Evolutionary conservation across 768 basidiomycete species (phyloP).

Genomic region (Xerocomellus amylosporus): DNA sequence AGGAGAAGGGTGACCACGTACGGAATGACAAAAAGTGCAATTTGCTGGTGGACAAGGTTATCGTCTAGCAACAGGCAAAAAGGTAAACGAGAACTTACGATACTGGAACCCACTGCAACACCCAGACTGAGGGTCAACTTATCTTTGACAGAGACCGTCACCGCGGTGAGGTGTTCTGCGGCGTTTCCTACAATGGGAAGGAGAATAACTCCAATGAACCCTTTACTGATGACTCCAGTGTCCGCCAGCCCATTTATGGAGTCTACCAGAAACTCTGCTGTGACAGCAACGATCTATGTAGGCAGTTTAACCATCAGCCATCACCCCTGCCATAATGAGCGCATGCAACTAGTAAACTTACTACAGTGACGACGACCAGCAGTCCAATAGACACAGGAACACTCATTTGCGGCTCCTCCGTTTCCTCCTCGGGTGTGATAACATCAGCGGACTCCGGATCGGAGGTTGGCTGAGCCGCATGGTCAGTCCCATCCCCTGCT

Average conservation of each 20-base stretch:
- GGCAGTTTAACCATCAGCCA: neutral
- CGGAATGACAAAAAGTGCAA: slow-evolving; percentile 65
- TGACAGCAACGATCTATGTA: slow-evolving; percentile 57
- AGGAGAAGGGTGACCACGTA: slow-evolving; percentile 25
- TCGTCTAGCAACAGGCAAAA: neutral
- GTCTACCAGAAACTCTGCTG: slow-evolving; percentile 67
- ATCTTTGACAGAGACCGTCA: slow-evolving; percentile 86
- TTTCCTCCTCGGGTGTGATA: slow-evolving; percentile 22
- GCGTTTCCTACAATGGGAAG: slow-evolving; percentile 91
- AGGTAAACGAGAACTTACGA: slow-evolving; percentile 44
- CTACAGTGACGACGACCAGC: slow-evolving; percentile 58
- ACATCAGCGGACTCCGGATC: slow-evolving; percentile 13
- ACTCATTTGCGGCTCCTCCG: slow-evolving; percentile 51
- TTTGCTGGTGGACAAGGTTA: slow-evolving; percentile 49
- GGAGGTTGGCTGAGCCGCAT: neutral
- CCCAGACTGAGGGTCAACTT: slow-evolving; percentile 84
- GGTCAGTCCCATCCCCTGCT: neutral
- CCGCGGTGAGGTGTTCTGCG: slow-evolving; percentile 88
- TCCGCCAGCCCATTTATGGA: slow-evolving; percentile 75
- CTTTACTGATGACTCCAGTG: slow-evolving; percentile 55
- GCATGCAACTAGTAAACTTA: slow-evolving; percentile 32
- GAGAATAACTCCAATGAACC: slow-evolving; percentile 84
- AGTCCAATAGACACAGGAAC: slow-evolving; percentile 50
- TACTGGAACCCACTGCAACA: slow-evolving; percentile 82
- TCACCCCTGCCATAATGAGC: neutral